phyloP scores from a whole-genome alignment of 768 basidiomycete genomes.

The Boletellus ananas region DNA sequence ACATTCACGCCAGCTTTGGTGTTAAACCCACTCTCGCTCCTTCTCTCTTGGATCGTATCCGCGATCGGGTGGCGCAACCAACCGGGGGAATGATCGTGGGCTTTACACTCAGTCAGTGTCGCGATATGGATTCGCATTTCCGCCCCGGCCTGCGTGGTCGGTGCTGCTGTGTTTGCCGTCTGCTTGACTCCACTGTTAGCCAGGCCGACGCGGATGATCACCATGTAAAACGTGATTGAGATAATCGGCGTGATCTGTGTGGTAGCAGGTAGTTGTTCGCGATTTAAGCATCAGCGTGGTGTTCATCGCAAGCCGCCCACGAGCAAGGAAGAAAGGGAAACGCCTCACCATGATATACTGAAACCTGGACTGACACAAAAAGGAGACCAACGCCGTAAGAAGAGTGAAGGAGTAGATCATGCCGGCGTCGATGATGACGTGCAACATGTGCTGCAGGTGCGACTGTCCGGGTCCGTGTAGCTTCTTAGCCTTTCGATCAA shows the following conservation, averaged over 20 bases:
- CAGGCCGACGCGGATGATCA: conserved; percentile 37
- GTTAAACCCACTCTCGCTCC: not conserved
- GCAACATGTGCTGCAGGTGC: conserved; percentile 17
- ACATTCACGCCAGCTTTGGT: too few relatives aligned
- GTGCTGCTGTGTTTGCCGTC: not conserved
- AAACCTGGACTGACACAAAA: conserved; percentile 23
- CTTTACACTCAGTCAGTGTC: not conserved
- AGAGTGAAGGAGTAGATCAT: conserved; percentile 36
- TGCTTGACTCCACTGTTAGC: not conserved
- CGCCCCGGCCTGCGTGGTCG: not conserved
- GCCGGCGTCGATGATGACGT: conserved; percentile 36
- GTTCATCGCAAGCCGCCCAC: too few relatives aligned
- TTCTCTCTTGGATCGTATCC: not conserved
- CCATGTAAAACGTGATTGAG: conserved; percentile 42
- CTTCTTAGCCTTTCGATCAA: conserved; percentile 20
- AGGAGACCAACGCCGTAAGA: conserved; percentile 32
- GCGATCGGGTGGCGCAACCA: not conserved
- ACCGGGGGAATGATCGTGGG: not conserved
- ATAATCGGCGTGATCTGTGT: conserved; percentile 36
- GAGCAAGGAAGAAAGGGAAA: not conserved
- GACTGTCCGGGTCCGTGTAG: conserved; percentile 7
- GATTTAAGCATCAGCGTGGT: too few relatives aligned
- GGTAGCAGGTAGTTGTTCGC: too few relatives aligned
- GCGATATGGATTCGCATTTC: conserved; percentile 3
- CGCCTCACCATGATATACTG: conserved; percentile 34